Conservation (phyloP, 2,329 filamentous ascomycete genomes). For the Alternaria novae-zelandiae region DNA sequence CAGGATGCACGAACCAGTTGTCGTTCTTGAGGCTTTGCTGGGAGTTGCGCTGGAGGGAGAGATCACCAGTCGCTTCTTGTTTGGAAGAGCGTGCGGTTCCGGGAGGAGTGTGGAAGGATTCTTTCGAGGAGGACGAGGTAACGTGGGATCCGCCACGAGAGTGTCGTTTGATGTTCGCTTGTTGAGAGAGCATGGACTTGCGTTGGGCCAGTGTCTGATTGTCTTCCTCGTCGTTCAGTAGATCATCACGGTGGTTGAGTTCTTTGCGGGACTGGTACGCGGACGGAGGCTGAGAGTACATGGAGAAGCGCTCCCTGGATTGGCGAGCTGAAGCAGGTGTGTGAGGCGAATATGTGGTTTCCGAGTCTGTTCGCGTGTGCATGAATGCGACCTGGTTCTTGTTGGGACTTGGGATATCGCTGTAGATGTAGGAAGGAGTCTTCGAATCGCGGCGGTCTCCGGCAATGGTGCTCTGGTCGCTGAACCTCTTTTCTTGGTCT, state of each 20-base stretch:
- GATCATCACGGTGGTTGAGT: slow-evolving; percentile 43
- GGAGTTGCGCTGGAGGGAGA: slow-evolving; percentile 35
- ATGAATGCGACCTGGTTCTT: slow-evolving; percentile 73
- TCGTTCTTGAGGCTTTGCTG: slow-evolving; percentile 50
- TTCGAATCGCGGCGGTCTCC: slow-evolving; percentile 45
- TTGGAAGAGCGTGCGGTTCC: slow-evolving; percentile 16
- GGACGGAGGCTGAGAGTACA: slow-evolving; percentile 46
- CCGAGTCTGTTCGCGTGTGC: slow-evolving; percentile 74
- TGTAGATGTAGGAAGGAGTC: slow-evolving; percentile 34
- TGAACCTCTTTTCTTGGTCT: slow-evolving; percentile 69
- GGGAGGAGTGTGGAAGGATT: slow-evolving; percentile 40
- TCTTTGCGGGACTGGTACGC: slow-evolving; percentile 47
- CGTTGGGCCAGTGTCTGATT: slow-evolving; percentile 42
- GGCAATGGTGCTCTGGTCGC: slow-evolving; percentile 52
- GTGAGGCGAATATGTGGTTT: slow-evolving; percentile 59
- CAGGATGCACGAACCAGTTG: slow-evolving; percentile 56
- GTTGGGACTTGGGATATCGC: slow-evolving; percentile 41
- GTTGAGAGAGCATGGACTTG: slow-evolving; percentile 41
- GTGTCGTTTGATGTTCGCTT: slow-evolving; percentile 43
- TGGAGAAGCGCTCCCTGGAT: slow-evolving; percentile 59
- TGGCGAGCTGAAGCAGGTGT: slow-evolving; percentile 60
- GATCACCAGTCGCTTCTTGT: slow-evolving; percentile 29
- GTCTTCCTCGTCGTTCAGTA: slow-evolving; percentile 34
- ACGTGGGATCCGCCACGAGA: slow-evolving; percentile 37
- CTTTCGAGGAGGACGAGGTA: slow-evolving; percentile 36